phyloP scores from a whole-genome alignment of 2,329 filamentous ascomycete species.

The Chaetomium strumarium region DNA sequence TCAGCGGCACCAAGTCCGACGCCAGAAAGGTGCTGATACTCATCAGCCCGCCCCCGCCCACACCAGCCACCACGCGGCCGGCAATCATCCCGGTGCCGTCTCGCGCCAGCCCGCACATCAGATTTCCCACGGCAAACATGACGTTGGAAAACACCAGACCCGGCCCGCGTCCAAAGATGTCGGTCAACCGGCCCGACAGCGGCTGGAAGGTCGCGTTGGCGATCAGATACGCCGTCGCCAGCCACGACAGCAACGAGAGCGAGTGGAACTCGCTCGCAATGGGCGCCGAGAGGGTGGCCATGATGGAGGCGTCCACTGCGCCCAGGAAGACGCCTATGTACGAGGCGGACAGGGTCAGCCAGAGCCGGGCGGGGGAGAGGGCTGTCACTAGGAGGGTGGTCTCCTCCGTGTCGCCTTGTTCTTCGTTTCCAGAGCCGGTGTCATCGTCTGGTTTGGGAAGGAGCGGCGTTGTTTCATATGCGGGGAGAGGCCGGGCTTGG shows the following conservation, averaged over 20 bases:
- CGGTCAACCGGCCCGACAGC: conserved; percentile 76
- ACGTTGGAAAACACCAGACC: conserved; percentile 75
- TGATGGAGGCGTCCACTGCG: conserved; percentile 70
- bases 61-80: conserved; percentile 72
- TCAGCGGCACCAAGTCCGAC: conserved; percentile 65
- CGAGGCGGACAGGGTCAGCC: conserved; percentile 48
- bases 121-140: conserved; percentile 72
- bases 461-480: not conserved
- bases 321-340: conserved; percentile 59
- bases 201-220: conserved; percentile 84
- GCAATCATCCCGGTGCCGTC: conserved; percentile 64
- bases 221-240: conserved; percentile 81
- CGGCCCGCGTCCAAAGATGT: conserved; percentile 76
- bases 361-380: conserved; percentile 43
- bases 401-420: conserved; percentile 26
- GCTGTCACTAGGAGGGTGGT: conserved; percentile 35
- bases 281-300: conserved; percentile 76
- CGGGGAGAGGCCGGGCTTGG: not conserved
- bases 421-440: not conserved
- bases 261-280: conserved; percentile 81
- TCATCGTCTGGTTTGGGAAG: not conserved
- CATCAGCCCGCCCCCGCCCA: conserved; percentile 75
- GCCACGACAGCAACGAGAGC: conserved; percentile 76
- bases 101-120: conserved; percentile 72
- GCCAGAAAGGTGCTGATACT: conserved; percentile 67